These are phyloP conservation scores for Atalantia buxifolia DNA, from an alignment of 345 rosid genomes.

Conservation along the genomic window DNA sequence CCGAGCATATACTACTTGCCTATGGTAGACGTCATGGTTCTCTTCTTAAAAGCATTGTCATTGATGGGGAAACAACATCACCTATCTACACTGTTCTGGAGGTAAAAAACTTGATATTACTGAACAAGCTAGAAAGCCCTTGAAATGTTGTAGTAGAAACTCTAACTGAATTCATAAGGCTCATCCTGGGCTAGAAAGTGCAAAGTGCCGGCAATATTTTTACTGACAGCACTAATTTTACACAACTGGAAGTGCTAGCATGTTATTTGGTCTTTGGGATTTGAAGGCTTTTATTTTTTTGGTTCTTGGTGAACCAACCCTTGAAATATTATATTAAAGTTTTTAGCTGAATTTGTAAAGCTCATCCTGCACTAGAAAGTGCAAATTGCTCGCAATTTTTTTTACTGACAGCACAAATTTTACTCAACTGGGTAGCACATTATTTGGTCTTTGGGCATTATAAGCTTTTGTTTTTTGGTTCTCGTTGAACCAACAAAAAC, in stretches of 20 bases:
- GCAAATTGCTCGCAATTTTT: neutral
- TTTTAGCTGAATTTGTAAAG: neutral
- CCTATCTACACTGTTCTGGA: slow-evolving; percentile 91
- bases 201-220: neutral
- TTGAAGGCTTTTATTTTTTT: neutral
- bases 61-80: slow-evolving; percentile 76
- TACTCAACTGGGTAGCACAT: neutral
- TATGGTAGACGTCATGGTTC: slow-evolving; percentile 96
- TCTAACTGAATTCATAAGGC: neutral
- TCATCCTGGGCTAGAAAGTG: neutral
- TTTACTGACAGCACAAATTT: neutral
- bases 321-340: neutral
- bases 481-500: neutral
- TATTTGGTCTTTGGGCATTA: neutral
- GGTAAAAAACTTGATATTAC: slow-evolving; percentile 35
- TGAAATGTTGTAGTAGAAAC: neutral
- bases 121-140: neutral
- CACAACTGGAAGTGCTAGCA: neutral
- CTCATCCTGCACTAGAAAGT: neutral
- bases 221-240: neutral
- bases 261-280: neutral
- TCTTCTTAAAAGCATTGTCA: slow-evolving; percentile 80
- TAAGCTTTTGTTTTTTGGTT: no score
- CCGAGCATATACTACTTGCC: slow-evolving; percentile 92
- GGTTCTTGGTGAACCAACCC: neutral